phyloP scores from a whole-genome alignment of 345 rosid genomes.

The Stellera chamaejasme region DNA sequence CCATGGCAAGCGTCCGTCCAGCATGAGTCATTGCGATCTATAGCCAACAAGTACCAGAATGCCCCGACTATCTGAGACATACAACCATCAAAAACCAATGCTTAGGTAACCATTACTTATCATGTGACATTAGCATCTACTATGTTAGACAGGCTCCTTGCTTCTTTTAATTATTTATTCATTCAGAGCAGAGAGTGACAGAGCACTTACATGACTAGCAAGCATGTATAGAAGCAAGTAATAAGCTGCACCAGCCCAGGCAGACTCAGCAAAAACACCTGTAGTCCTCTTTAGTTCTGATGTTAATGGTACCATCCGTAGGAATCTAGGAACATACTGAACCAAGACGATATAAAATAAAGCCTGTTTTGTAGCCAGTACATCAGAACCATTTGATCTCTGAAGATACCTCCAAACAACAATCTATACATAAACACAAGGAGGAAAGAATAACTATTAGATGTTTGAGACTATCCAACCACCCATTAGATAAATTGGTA shows the following conservation, averaged over 20 bases:
- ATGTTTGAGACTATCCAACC: constrained; percentile 4
- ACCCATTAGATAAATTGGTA: background rate
- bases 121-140: too few relatives aligned
- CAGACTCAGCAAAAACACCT: constrained; percentile 94
- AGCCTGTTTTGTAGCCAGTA: constrained; percentile 65
- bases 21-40: constrained; percentile 74
- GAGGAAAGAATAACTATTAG: constrained; percentile 6
- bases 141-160: too few relatives aligned
- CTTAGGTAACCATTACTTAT: constrained; percentile 5
- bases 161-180: too few relatives aligned
- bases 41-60: constrained; percentile 84
- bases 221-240: constrained; percentile 93
- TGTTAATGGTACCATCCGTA: constrained; percentile 64
- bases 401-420: constrained; percentile 78
- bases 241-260: constrained; percentile 98
- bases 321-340: constrained; percentile 66
- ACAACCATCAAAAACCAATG: constrained; percentile 10
- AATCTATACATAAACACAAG: constrained; percentile 37
- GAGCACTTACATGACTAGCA: constrained; percentile 85
- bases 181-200: background rate
- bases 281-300: constrained; percentile 92
- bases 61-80: constrained; percentile 80
- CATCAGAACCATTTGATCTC: constrained; percentile 66
- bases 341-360: constrained; percentile 55
- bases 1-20: constrained; percentile 50